Base-by-base conservation (phyloP, 2,329 filamentous ascomycete genomes). In the Aspergillus amoenus region DNA sequence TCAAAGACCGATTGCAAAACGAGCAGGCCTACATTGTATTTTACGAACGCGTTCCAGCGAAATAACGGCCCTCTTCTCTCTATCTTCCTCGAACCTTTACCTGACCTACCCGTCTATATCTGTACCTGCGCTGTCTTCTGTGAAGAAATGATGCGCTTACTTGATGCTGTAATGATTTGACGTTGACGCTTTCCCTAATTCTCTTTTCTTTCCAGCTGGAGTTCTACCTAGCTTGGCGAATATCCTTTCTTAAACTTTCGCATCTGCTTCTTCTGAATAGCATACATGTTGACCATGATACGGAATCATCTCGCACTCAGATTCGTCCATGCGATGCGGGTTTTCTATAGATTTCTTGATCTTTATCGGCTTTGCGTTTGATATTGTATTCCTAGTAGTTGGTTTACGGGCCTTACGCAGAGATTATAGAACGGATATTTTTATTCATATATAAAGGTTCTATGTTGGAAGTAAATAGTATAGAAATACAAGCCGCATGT, bases 11-110 rank as follows among this genome's bases (percentile, higher is more conserved):
- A 41, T 64, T 87, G 63, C 82, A 85, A 70, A 87, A 85, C 62
- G 82, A 84, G 65, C 82, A 85, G 70, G 85, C 85, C 30, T 88
- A 88, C 70, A 82, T 88, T 69, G 80, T 88, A 59, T 88, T 88
- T 72, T 88, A 85, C 69, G 82, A 84, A 73, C 72, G 79, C 59
- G 76, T 75, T 52, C 70, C 75, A 55, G 75, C 73, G 56, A 76
- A 75, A 66, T 77, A 67, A 70, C 60, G 30, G 13, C 15, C 0
- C 17, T 17, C 58, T 44, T 39, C 53, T 40, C 40, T 46, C 42
- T 57, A 55, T 42, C 17, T 53, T 40, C 24, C 52, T 63, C 46
- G 5, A 27, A 17, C 40, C 18, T 43, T 43, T 48, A 44, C 24
- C 11, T 15, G 11, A 30, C 21, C 34, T 30, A 41, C 21, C 8